Percentiles rank a stretch among this genome's conserved stretches.
Evolutionary conservation across 768 basidiomycete species (phyloP).

Genomic region (Nidularia sp.): DNA sequence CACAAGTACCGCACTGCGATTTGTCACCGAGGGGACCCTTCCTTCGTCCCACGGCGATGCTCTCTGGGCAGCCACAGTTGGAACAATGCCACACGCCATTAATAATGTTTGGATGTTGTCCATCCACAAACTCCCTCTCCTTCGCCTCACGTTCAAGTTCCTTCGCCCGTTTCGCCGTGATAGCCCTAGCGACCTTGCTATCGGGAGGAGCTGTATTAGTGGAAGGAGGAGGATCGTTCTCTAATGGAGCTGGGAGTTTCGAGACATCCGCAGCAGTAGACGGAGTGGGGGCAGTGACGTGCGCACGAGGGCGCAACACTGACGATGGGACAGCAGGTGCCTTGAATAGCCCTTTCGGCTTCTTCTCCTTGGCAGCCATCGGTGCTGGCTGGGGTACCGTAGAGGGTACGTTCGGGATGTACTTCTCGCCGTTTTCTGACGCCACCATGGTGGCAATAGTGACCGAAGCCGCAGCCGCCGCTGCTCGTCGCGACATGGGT

Average conservation of each 20-base stretch:
- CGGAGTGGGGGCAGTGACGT: conserved; percentile 52
- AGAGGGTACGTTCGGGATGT: conserved; percentile 41
- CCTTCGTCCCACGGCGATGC: conserved; percentile 77
- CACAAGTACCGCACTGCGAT: conserved; percentile 89
- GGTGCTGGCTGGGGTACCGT: conserved; percentile 30
- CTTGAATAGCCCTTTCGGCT: conserved; percentile 69
- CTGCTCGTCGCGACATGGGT: conserved; percentile 74
- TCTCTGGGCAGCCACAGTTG: conserved; percentile 90
- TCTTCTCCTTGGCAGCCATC: conserved; percentile 56
- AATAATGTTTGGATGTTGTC: conserved; percentile 77
- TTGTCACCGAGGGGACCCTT: conserved; percentile 91
- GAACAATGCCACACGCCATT: conserved; percentile 93
- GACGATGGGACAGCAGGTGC: conserved; percentile 53
- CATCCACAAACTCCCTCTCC: conserved; percentile 78
- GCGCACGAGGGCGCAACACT: conserved; percentile 59
- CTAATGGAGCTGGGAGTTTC: conserved; percentile 53
- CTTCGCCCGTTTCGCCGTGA: conserved; percentile 61
- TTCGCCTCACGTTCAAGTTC: conserved; percentile 81
- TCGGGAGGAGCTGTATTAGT: conserved; percentile 34
- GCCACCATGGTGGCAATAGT: conserved; percentile 94
- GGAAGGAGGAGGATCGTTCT: conserved; percentile 53
- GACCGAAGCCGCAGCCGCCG: conserved; percentile 77
- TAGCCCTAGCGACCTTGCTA: conserved; percentile 37
- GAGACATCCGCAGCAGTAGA: conserved; percentile 68
- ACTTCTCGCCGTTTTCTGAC: conserved; percentile 76